phyloP scores from a whole-genome alignment of 805 yeast genomes.

The Priceomyces fermenticarens region DNA sequence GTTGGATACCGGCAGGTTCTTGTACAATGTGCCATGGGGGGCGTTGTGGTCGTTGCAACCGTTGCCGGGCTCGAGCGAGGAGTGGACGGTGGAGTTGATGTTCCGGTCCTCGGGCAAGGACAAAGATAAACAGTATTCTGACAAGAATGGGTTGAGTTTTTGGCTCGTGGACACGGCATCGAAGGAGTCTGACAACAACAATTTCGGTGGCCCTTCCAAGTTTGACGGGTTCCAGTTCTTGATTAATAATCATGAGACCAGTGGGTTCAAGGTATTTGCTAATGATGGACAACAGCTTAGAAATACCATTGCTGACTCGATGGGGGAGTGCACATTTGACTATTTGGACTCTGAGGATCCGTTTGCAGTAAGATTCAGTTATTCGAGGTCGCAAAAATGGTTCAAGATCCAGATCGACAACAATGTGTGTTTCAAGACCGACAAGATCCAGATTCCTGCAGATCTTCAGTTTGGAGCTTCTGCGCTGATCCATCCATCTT shows the following conservation, averaged over 20 bases:
- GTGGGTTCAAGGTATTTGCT: conserved; percentile 55
- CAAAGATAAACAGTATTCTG: conserved; percentile 22
- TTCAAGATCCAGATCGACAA: conserved; percentile 72
- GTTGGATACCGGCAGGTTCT: conserved; percentile 71
- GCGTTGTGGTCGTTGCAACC: conserved; percentile 19
- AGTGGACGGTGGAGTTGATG: conserved; percentile 60
- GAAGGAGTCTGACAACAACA: conserved; percentile 21
- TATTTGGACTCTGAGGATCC: conserved; percentile 74
- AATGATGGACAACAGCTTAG: conserved; percentile 52
- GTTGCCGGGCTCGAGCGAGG: conserved; percentile 18
- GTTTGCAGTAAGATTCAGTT: conserved; percentile 61
- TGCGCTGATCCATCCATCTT: conserved; percentile 32
- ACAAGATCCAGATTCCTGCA: conserved; percentile 46
- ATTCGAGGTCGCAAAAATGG: conserved; percentile 41
- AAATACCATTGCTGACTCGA: conserved; percentile 28
- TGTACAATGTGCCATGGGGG: conserved; percentile 12
- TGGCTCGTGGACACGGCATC: conserved; percentile 43
- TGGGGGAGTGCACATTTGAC: conserved; percentile 56
- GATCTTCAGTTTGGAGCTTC: conserved; percentile 52
- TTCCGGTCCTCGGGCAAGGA: conserved; percentile 56
- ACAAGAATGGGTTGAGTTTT: conserved; percentile 55
- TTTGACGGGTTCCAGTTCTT: conserved; percentile 66
- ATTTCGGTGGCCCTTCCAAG: conserved; percentile 51
- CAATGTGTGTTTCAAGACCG: conserved; percentile 65
- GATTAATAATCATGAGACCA: conserved; percentile 48